These are phyloP conservation scores for Metschnikowia kunwiensis DNA, from an alignment of 805 yeast species.

Conservation along the genomic window DNA sequence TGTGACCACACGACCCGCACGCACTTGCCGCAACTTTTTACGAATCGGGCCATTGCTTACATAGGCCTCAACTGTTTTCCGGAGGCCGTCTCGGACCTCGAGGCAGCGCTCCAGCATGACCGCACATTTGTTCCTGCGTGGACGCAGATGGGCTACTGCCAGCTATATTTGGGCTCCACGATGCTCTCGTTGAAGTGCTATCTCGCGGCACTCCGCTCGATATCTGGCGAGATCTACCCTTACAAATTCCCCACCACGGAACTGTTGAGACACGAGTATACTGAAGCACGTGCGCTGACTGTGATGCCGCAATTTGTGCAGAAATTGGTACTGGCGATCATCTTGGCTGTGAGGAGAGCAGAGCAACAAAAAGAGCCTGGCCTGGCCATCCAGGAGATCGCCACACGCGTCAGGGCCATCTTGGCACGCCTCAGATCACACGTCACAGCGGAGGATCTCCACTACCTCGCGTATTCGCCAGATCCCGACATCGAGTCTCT, in stretches of 20 bases:
- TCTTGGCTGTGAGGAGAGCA: conserved; percentile 37
- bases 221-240: conserved; percentile 33
- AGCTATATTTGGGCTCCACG: conserved; percentile 38
- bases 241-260: conserved; percentile 17
- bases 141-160: conserved; percentile 44
- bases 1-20: conserved; percentile 17
- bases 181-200: conserved; percentile 34
- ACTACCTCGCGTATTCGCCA: conserved; percentile 28
- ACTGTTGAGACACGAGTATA: conserved; percentile 19
- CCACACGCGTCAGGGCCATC: conserved; percentile 26
- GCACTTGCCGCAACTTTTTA: conserved; percentile 29
- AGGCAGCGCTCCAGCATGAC: conserved; percentile 30
- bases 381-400: conserved; percentile 23
- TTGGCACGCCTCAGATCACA: conserved; percentile 25
- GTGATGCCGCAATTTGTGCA: conserved; percentile 40
- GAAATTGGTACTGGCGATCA: conserved; percentile 30
- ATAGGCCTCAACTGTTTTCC: conserved; percentile 40
- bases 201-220: conserved; percentile 28
- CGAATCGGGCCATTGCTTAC: conserved; percentile 41
- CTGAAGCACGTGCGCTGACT: conserved; percentile 20
- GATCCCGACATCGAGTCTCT: conserved; percentile 22
- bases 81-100: conserved; percentile 38
- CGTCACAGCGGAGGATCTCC: conserved; percentile 25
- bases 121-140: conserved; percentile 40
- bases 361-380: conserved; percentile 32